Evolutionary conservation across 495 filamentous ascomycete genomes (phyloP).

Genomic region (Talaromyces thailandensis): DNA sequence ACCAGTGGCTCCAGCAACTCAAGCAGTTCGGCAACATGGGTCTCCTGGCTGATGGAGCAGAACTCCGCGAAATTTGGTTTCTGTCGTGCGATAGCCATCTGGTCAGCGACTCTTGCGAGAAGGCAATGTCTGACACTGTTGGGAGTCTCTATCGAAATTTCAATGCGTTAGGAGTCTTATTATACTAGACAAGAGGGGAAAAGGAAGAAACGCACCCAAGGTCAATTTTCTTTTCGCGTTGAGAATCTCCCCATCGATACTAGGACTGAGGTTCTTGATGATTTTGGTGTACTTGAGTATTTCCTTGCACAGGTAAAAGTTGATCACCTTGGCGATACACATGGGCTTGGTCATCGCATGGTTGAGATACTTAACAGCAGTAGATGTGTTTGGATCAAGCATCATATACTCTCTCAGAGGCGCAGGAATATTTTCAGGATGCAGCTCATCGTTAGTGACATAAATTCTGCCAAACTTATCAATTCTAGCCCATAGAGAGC

Average conservation of each 20-base stretch:
- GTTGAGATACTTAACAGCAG: neutral
- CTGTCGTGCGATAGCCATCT: neutral
- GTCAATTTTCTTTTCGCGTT: neutral
- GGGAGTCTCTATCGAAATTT: neutral
- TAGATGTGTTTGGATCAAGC: neutral
- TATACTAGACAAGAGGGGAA: neutral
- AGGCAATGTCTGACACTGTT: neutral
- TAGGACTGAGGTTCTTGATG: slow-evolving; percentile 11
- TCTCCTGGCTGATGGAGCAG: slow-evolving; percentile 5
- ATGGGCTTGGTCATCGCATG: neutral
- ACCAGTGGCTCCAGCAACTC: neutral
- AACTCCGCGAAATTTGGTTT: slow-evolving; percentile 14
- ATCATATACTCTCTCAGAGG: neutral
- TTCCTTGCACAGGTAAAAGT: slow-evolving; percentile 13
- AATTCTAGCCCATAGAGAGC: neutral
- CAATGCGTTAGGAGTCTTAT: neutral
- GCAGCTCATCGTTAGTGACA: neutral
- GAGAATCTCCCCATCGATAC: slow-evolving; percentile 11
- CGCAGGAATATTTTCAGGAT: neutral
- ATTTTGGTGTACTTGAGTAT: slow-evolving; percentile 9
- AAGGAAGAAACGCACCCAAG: neutral
- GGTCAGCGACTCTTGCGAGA: neutral
- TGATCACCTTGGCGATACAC: slow-evolving; percentile 16
- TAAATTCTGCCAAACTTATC: neutral
- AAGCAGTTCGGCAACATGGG: slow-evolving; percentile 1